phyloP scores from a whole-genome alignment of 768 basidiomycete species.

The Lentinula lateritia region DNA sequence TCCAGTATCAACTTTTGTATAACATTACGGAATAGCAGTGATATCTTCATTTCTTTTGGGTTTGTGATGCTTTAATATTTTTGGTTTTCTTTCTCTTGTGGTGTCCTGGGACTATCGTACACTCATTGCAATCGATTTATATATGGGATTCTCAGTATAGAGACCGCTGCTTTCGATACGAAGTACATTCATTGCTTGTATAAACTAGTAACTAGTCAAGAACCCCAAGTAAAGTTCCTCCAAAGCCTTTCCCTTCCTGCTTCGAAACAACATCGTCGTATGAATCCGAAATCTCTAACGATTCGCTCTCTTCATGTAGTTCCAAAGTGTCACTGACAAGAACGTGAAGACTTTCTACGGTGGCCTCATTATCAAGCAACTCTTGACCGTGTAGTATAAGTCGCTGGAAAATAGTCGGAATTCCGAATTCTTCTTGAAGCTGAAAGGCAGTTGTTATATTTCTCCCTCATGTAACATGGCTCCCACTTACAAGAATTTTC shows the following conservation, averaged over 20 bases:
- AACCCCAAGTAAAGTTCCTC: slow-evolving; percentile 64
- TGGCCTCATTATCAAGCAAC: slow-evolving; percentile 56
- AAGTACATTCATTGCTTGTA: neutral
- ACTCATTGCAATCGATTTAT: slow-evolving; percentile 7
- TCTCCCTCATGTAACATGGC: neutral
- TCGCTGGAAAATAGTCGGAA: slow-evolving; percentile 75
- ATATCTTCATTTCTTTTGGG: slow-evolving; percentile 18
- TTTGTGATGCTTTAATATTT: slow-evolving; percentile 17
- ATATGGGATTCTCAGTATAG: slow-evolving; percentile 10
- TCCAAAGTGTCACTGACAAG: slow-evolving; percentile 59
- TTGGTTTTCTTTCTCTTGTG: slow-evolving; percentile 11
- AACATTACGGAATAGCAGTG: slow-evolving; percentile 15
- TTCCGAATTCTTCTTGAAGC: slow-evolving; percentile 57
- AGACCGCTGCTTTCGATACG: neutral
- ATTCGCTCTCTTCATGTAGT: slow-evolving; percentile 57
- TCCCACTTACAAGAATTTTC: slow-evolving; percentile 58
- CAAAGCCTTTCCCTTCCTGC: slow-evolving; percentile 62
- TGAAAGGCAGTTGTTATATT: slow-evolving; percentile 20
- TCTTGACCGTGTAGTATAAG: slow-evolving; percentile 59
- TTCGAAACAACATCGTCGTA: slow-evolving; percentile 39
- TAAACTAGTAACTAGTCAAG: slow-evolving; percentile 8
- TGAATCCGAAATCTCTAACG: slow-evolving; percentile 49
- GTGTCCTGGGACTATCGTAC: slow-evolving; percentile 20
- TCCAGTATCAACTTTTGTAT: slow-evolving; percentile 10
- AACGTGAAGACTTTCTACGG: slow-evolving; percentile 48